phyloP scores from a whole-genome alignment of 73 alveolate species.

The Paramecium tetraurelia region DNA sequence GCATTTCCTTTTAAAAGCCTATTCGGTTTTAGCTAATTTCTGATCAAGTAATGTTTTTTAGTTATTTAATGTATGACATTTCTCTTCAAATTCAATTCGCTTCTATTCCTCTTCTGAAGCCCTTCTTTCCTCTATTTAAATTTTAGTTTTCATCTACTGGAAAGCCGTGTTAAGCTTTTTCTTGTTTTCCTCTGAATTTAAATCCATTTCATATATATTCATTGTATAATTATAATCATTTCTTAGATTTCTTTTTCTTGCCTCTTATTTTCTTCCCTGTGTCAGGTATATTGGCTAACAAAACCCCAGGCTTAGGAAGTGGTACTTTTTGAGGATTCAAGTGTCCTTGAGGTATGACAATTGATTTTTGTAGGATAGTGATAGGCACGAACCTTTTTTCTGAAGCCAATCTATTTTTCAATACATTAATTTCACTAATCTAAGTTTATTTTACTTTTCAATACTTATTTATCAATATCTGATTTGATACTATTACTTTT shows the following conservation, averaged over 20 bases:
- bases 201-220: slow-evolving; percentile 6
- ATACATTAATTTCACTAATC: not conserved
- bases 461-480: slow-evolving; percentile 24
- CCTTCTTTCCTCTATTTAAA: not conserved
- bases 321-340: not conserved
- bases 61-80: not conserved
- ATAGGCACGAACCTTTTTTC: not conserved
- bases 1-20: not conserved
- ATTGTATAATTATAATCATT: not conserved
- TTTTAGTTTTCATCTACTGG: not conserved
- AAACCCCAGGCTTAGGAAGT: slow-evolving; percentile 3
- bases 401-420: slow-evolving; percentile 12
- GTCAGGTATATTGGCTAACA: slow-evolving; percentile 25
- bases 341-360: slow-evolving; percentile 29
- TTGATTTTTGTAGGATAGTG: not conserved
- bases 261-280: not conserved
- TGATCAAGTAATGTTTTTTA: not conserved
- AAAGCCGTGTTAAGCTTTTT: not conserved
- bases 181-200: not conserved
- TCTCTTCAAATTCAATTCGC: not conserved
- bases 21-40: not conserved
- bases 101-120: not conserved
- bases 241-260: slow-evolving; percentile 19
- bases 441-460: not conserved
- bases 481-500: slow-evolving; percentile 4